Conservation (phyloP, 2,329 filamentous ascomycete species). For the Monilinia fructigena region DNA sequence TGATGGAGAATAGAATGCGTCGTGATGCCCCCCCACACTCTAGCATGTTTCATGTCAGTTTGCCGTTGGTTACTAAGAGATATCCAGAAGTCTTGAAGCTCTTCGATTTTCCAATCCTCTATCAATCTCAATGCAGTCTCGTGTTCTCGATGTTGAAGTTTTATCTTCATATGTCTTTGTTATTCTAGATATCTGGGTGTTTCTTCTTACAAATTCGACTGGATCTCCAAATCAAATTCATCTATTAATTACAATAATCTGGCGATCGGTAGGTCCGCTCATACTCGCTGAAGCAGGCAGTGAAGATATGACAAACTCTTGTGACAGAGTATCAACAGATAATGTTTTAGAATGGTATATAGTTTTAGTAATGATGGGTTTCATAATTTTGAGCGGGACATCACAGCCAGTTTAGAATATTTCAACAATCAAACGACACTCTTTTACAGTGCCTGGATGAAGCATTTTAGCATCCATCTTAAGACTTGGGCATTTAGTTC, state of each 20-base stretch:
- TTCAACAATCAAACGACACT: neutral
- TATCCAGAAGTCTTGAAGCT: neutral
- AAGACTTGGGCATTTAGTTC: too few relatives aligned
- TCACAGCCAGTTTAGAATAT: neutral
- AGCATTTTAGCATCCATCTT: too few relatives aligned
- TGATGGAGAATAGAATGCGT: neutral
- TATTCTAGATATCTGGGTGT: neutral
- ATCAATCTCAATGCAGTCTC: neutral
- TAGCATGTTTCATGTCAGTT: neutral
- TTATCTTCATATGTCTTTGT: neutral
- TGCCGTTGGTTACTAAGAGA: neutral
- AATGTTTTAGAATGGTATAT: too few relatives aligned
- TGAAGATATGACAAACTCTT: neutral
- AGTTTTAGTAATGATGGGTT: too few relatives aligned
- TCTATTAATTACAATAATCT: neutral
- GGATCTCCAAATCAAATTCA: neutral
- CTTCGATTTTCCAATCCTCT: neutral
- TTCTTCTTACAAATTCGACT: neutral
- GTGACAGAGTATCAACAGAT: neutral
- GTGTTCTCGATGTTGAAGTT: neutral
- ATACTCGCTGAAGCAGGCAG: neutral
- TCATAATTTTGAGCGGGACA: too few relatives aligned
- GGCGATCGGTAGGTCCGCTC: neutral
- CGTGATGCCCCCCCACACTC: neutral
- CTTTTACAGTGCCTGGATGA: too few relatives aligned